phyloP scores from a whole-genome alignment of 441 rosid species.

The Mallotus japonicus region DNA sequence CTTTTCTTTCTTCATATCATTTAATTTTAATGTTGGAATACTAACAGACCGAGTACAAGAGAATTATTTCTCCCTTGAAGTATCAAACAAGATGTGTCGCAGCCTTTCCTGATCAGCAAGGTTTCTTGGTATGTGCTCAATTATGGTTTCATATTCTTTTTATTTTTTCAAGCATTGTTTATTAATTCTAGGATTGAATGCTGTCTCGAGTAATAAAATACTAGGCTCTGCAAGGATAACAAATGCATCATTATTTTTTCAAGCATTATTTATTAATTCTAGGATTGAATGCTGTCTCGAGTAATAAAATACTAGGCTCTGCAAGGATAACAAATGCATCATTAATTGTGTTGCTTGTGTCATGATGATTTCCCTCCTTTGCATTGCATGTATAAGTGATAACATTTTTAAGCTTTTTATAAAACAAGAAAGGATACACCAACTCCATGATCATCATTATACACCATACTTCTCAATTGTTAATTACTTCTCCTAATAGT shows the following conservation, averaged over 20 bases:
- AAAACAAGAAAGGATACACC: not conserved
- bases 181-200: too few relatives aligned
- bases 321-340: not conserved
- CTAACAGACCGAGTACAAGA: slow-evolving; percentile 79
- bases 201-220: not conserved
- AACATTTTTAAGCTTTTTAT: not conserved
- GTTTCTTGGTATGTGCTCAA: slow-evolving; percentile 68
- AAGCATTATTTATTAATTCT: not conserved
- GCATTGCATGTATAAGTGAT: not conserved
- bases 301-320: not conserved
- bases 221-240: slow-evolving; percentile 7
- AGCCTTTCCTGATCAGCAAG: slow-evolving; percentile 99
- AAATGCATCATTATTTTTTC: not conserved
- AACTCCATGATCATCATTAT: not conserved
- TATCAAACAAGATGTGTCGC: slow-evolving; percentile 96
- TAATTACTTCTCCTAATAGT: not conserved
- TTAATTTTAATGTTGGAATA: slow-evolving; percentile 16
- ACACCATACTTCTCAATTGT: too few relatives aligned
- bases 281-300: not conserved
- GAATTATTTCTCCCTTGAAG: slow-evolving; percentile 79
- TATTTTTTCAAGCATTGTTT: not conserved
- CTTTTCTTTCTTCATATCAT: not conserved
- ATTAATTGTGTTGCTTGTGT: not conserved
- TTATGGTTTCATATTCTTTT: slow-evolving; percentile 6
- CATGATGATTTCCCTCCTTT: not conserved